These are phyloP conservation scores for Camelina neglecta DNA, from an alignment of 345 rosid genomes.

Conservation along the genomic window DNA sequence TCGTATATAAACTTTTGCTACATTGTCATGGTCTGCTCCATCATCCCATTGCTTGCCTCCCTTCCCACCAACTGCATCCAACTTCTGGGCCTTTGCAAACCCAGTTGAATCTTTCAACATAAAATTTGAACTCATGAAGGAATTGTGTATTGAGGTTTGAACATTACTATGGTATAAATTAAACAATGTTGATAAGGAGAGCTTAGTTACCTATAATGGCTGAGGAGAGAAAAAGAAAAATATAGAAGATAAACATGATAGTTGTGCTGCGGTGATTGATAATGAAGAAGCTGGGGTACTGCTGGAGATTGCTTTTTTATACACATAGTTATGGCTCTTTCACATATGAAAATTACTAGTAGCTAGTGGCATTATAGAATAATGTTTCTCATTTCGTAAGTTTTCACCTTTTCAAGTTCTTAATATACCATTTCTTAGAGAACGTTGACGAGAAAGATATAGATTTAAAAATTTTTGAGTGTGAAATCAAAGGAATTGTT, in stretches of 20 bases:
- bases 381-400: not conserved
- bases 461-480: no score
- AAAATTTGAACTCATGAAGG: not conserved
- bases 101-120: slow-evolving; percentile 7
- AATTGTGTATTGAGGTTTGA: no score
- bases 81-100: not conserved
- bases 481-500: no score
- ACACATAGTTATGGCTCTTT: not conserved
- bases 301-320: slow-evolving; percentile 3
- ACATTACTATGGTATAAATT: not conserved
- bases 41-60: slow-evolving; percentile 3
- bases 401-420: not conserved
- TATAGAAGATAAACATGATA: slow-evolving; percentile 23
- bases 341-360: not conserved
- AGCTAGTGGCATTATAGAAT: not conserved
- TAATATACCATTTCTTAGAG: no score
- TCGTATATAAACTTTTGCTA: not conserved
- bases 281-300: not conserved
- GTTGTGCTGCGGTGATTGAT: not conserved
- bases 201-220: slow-evolving; percentile 18
- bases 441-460: no score
- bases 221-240: slow-evolving; percentile 21
- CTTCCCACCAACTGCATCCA: not conserved
- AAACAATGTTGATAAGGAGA: not conserved
- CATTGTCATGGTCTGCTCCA: not conserved